Percentiles rank a stretch among this genome's conserved stretches.
phyloP scores from a whole-genome alignment of 108 stramenopile genomes.

The Skeletonema tropicum region DNA sequence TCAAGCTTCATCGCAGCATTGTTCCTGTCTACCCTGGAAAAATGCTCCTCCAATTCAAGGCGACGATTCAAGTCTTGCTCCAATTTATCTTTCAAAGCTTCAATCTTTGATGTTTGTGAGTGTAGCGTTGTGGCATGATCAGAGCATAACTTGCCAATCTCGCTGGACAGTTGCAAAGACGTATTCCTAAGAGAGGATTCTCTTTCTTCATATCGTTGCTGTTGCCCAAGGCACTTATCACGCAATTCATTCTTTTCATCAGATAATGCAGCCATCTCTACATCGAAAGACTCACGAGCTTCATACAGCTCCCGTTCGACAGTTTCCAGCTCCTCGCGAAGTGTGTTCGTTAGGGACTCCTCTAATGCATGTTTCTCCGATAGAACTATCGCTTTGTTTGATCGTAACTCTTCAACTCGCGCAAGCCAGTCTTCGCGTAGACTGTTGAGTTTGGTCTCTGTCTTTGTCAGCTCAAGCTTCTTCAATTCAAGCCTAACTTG shows the following conservation, averaged over 20 bases:
- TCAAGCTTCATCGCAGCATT: conserved; percentile 29
- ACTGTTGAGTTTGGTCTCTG: conserved; percentile 5
- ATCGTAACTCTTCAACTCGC: not conserved
- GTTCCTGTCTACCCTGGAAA: conserved; percentile 28
- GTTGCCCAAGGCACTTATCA: conserved; percentile 2
- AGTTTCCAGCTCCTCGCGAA: not conserved
- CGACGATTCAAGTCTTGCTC: conserved; percentile 18
- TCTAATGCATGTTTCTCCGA: not conserved
- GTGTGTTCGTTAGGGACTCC: conserved; percentile 2
- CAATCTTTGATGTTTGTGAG: conserved; percentile 16
- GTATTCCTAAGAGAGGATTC: conserved; percentile 13
- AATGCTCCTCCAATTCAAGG: conserved; percentile 29
- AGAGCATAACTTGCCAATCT: conserved; percentile 4
- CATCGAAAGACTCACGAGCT: conserved; percentile 1
- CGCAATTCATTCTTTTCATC: conserved; percentile 11
- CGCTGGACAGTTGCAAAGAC: not conserved
- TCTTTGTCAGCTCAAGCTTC: conserved; percentile 18
- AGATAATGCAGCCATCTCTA: conserved; percentile 11
- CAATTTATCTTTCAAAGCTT: not conserved
- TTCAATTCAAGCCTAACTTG: conserved; percentile 1
- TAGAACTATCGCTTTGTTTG: not conserved
- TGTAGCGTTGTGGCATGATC: conserved; percentile 1
- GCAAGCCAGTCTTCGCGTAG: not conserved
- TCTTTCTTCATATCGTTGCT: not conserved
- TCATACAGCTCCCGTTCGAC: not conserved